These are phyloP conservation scores for Davidsoniella eucalypti DNA, from an alignment of 2,329 filamentous ascomycete species.

Conservation along the genomic window DNA sequence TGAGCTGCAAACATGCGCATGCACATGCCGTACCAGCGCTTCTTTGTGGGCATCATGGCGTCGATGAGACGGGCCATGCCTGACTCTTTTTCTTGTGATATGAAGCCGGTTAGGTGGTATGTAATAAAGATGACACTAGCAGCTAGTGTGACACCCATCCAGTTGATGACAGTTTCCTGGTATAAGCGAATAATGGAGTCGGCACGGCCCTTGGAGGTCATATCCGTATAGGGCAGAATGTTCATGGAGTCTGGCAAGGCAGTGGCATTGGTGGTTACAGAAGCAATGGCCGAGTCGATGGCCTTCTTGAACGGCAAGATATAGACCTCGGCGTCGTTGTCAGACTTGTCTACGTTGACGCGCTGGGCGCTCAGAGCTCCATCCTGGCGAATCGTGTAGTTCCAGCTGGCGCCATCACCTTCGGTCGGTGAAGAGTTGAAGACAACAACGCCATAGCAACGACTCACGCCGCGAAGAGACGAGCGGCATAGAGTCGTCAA, in stretches of 20 bases:
- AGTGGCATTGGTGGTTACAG: conserved; percentile 22
- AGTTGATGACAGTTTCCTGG: conserved; percentile 51
- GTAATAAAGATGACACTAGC: conserved; percentile 65
- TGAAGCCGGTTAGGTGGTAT: conserved; percentile 74
- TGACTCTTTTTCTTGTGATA: conserved; percentile 70
- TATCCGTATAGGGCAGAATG: conserved; percentile 62
- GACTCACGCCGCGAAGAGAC: conserved; percentile 47
- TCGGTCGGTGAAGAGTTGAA: conserved; percentile 63
- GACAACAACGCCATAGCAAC: conserved; percentile 56
- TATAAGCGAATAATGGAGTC: conserved; percentile 51
- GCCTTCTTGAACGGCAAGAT: conserved; percentile 63
- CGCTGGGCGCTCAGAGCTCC: conserved; percentile 42
- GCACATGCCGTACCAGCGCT: conserved; percentile 59
- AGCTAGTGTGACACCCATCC: conserved; percentile 64
- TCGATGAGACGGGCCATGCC: conserved; percentile 83
- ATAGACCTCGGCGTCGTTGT: conserved; percentile 65
- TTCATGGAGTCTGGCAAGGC: conserved; percentile 30
- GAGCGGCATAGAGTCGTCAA: conserved; percentile 47
- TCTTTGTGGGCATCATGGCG: conserved; percentile 70
- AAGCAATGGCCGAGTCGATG: conserved; percentile 57
- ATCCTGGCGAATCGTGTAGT: conserved; percentile 71
- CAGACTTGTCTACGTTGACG: conserved; percentile 45
- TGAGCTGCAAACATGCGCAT: conserved; percentile 67
- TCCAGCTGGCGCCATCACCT: conserved; percentile 54
- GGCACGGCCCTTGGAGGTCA: conserved; percentile 50